phyloP scores from a whole-genome alignment of 176 grass and related monocot species.

The Alopecurus myosuroides region DNA sequence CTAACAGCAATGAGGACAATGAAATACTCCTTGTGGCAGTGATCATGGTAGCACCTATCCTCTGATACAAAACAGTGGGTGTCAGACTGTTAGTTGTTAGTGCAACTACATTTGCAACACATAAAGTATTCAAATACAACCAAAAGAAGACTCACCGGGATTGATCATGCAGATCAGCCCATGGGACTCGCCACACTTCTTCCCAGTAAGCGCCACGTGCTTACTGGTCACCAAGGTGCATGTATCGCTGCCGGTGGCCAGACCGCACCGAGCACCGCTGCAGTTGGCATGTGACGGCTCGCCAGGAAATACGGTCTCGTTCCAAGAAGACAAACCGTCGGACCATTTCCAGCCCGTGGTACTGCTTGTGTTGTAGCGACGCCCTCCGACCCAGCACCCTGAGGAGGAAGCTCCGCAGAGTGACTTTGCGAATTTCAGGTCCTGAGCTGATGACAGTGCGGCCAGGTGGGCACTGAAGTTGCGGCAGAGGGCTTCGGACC shows the following conservation, averaged over 20 bases:
- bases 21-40: constrained; percentile 76
- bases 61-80: constrained; percentile 15
- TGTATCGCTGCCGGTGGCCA: constrained; percentile 29
- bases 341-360: constrained; percentile 60
- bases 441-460: constrained; percentile 57
- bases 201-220: constrained; percentile 21
- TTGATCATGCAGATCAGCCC: constrained; percentile 76
- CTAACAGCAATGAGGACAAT: constrained; percentile 73
- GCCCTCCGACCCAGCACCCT: constrained; percentile 83
- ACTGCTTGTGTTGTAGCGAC: constrained; percentile 24
- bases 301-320: constrained; percentile 16
- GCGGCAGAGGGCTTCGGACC: constrained; percentile 51
- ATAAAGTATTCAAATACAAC: not conserved
- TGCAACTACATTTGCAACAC: not conserved
- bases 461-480: constrained; percentile 57
- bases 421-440: constrained; percentile 53
- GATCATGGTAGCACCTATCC: constrained; percentile 58
- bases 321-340: constrained; percentile 45
- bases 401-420: constrained; percentile 42
- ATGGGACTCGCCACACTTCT: constrained; percentile 67
- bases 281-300: constrained; percentile 10
- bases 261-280: constrained; percentile 31
- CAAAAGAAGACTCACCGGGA: constrained; percentile 41
- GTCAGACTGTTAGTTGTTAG: not conserved
- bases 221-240: constrained; percentile 56